A percentile compares a stretch with the other conserved stretches of the same genome.
These are phyloP conservation scores for Oleoguttula mirabilis DNA, from an alignment of 495 filamentous ascomycete species.

Conservation along the genomic window DNA sequence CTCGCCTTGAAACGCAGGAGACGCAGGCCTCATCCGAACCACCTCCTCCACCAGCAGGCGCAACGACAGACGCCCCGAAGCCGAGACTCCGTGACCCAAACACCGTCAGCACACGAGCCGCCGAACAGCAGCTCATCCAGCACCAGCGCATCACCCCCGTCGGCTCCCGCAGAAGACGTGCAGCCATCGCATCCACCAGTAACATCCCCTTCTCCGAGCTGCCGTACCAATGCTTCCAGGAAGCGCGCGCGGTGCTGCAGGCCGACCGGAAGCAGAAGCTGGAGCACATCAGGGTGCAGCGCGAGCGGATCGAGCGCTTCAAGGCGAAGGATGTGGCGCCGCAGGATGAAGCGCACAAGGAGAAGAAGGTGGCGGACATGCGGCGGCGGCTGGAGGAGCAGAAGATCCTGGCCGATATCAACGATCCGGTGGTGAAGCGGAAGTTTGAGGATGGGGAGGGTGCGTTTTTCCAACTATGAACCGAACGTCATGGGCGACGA, in stretches of 20 bases:
- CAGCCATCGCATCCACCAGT: constrained; percentile 52
- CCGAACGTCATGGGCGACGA: too few relatives aligned
- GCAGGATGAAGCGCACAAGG: constrained; percentile 36
- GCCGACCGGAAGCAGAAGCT: constrained; percentile 72
- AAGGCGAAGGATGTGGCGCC: constrained; percentile 48
- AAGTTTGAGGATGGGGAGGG: constrained; percentile 86
- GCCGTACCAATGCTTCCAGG: constrained; percentile 95
- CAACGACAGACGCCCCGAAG: too few relatives aligned
- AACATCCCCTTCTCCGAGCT: constrained; percentile 83
- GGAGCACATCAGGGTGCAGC: constrained; percentile 42
- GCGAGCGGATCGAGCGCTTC: constrained; percentile 43
- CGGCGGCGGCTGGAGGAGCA: constrained; percentile 60
- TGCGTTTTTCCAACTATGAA: constrained; percentile 33
- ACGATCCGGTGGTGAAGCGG: constrained; percentile 89
- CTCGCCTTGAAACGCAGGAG: constrained; percentile 11
- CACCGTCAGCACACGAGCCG: constrained; percentile 17
- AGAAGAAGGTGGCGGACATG: constrained; percentile 58
- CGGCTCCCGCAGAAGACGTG: constrained; percentile 74
- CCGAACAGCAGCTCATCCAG: constrained; percentile 24
- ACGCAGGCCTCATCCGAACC: not conserved
- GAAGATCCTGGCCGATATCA: constrained; percentile 87
- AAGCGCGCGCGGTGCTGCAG: constrained; percentile 71
- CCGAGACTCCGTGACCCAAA: too few relatives aligned
- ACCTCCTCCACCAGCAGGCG: constrained; percentile 15
- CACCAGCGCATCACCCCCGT: constrained; percentile 35